phyloP scores from a whole-genome alignment of 768 basidiomycete species.

The Russula earlei region DNA sequence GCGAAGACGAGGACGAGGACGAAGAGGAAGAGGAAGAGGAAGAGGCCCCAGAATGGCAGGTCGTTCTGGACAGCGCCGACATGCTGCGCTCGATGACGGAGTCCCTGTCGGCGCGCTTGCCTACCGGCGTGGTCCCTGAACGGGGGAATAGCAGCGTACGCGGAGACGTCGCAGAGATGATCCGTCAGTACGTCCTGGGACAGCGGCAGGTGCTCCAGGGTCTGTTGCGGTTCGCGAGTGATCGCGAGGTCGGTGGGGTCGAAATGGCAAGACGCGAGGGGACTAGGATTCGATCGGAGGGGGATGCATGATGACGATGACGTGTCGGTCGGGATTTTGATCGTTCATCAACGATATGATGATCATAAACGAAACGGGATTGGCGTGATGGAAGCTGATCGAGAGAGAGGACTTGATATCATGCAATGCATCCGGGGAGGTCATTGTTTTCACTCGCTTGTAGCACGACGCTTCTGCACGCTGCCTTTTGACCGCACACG shows the following conservation, averaged over 20 bases:
- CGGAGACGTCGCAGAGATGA: constrained; percentile 54
- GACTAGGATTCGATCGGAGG: constrained; percentile 44
- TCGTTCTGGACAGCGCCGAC: constrained; percentile 59
- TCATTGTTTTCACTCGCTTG: too few species aligned
- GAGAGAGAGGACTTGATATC: too few species aligned
- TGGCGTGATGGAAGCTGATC: background rate
- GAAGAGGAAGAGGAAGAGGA: constrained; percentile 12
- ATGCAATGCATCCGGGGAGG: too few species aligned
- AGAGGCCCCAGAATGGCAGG: constrained; percentile 33
- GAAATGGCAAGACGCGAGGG: constrained; percentile 42
- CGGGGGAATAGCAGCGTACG: constrained; percentile 29
- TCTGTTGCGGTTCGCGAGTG: constrained; percentile 38
- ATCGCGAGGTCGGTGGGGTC: constrained; percentile 39
- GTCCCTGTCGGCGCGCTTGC: constrained; percentile 40
- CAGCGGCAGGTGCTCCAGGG: constrained; percentile 26
- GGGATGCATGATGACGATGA: constrained; percentile 16
- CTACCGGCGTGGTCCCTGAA: constrained; percentile 21
- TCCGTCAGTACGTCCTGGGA: constrained; percentile 52
- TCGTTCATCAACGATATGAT: background rate
- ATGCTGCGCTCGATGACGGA: constrained; percentile 60
- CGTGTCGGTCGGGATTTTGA: background rate
- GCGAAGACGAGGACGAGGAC: constrained; percentile 6
- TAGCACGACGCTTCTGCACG: too few species aligned
- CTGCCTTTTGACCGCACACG: too few species aligned
- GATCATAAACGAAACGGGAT: too few species aligned